Conservation (phyloP, 495 filamentous ascomycete species). For the Aspergillus leporis region DNA sequence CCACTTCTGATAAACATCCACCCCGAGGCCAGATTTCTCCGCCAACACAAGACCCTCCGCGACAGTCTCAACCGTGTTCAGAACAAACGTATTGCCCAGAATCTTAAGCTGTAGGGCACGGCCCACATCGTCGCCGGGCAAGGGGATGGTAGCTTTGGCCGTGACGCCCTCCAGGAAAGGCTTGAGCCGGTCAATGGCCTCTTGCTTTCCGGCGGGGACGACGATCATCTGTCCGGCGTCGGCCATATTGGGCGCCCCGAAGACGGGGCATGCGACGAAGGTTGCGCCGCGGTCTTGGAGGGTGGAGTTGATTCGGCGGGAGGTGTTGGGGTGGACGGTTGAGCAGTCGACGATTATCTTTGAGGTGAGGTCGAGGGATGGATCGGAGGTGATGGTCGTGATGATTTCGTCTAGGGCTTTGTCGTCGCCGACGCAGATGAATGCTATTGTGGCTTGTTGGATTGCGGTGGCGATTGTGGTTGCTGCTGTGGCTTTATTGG, state of each 20-base stretch:
- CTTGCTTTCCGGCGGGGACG: conserved; percentile 69
- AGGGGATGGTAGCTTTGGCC: conserved; percentile 65
- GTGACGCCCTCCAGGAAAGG: conserved; percentile 82
- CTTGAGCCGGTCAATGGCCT: conserved; percentile 60
- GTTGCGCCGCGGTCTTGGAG: conserved; percentile 59
- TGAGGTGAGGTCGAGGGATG: conserved; percentile 39
- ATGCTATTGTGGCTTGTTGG: conserved; percentile 71
- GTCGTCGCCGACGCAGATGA: conserved; percentile 83
- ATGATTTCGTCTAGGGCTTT: conserved; percentile 61
- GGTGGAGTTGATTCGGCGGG: conserved; percentile 57
- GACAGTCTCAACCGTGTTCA: conserved; percentile 79
- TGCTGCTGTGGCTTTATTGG: conserved; percentile 61
- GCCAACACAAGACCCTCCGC: conserved; percentile 75
- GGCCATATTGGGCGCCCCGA: conserved; percentile 79
- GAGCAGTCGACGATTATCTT: conserved; percentile 75
- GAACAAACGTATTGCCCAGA: conserved; percentile 83
- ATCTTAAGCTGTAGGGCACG: conserved; percentile 63
- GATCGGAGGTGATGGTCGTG: conserved; percentile 41
- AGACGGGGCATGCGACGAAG: conserved; percentile 80
- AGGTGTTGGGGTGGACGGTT: conserved; percentile 84
- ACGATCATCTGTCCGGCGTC: conserved; percentile 73
- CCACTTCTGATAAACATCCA: conserved; percentile 63
- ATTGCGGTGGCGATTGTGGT: conserved; percentile 65
- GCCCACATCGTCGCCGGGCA: conserved; percentile 35
- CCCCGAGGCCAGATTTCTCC: conserved; percentile 78